Conservation (phyloP, 1,284 basidiomycete species). For the Melampsora medusae region DNA sequence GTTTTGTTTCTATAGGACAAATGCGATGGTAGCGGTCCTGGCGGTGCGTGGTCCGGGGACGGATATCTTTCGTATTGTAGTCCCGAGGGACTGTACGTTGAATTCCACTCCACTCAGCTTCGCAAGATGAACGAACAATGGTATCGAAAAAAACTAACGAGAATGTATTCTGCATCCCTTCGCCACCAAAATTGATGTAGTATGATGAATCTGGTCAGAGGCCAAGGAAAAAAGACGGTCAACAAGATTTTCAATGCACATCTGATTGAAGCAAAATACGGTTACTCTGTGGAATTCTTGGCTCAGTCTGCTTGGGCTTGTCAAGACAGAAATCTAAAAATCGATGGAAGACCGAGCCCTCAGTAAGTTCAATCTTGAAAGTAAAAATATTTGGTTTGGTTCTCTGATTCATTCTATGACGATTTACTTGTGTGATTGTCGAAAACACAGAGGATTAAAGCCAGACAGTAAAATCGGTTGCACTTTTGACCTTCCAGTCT, state of each 20-base stretch:
- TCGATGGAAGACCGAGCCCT: conserved; percentile 28
- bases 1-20: conserved; percentile 11
- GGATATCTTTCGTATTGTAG: conserved; percentile 36
- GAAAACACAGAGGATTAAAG: not conserved
- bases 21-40: conserved; percentile 12
- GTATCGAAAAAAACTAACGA: no score
- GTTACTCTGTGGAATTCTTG: conserved; percentile 34
- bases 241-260: conserved; percentile 37
- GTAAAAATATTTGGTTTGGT: not conserved
- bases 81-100: conserved; percentile 35
- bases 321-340: conserved; percentile 39
- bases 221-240: conserved; percentile 19
- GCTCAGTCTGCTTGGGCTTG: conserved; percentile 40
- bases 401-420: not conserved
- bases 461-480: conserved; percentile 18
- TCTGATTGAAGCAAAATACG: conserved; percentile 35
- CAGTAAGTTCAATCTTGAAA: conserved; percentile 4
- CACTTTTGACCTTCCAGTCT: conserved; percentile 36
- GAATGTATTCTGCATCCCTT: not conserved
- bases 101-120: no score
- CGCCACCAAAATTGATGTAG: not conserved
- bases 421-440: not conserved
- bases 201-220: conserved; percentile 43
- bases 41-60: conserved; percentile 25
- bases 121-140: no score